Evolutionary conservation across 306 rosid genomes (phyloP), one percentile per base, ranked within the genome.

Genomic region (Crotalaria pallida): DNA sequence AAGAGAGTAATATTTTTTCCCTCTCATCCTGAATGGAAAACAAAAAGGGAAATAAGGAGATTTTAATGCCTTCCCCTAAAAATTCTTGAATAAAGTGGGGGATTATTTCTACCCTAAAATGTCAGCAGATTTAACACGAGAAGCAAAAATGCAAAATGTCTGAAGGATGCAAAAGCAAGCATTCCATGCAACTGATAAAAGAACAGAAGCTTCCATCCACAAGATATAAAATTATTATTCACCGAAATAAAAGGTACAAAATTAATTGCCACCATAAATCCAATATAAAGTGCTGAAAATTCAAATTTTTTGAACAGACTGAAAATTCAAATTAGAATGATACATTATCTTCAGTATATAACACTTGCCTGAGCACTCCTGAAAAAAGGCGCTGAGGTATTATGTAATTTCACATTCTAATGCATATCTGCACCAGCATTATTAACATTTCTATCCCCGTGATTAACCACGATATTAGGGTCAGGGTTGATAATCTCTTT

Each of bases 361-460:
- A 51, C 52, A 38, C 74, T 52, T 36, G 58, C 38, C 60, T 71
- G 24, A 43, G 74, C 78, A 19, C 50, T 31, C 33, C 70, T 33
- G 7, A 21, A 76, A 71, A 34, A 41, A 66, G 79, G 69, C 60
- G 23, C 67, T 49, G 3, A 18, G 50, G 56, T 23, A 27, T 45
- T 23, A 27, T 45, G 40, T 65, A 43, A 69, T 51, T 71, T 67
- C 34, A 69, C 73, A 59, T 12, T 77, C 69, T 45, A 57, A 69
- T 65, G 77, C 38, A 44, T 19, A 75, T 47, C 87, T 66, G 53
- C 66, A 3, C 41, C 65, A 29, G 75, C 52, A 34, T 77, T 77
- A 3, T 34, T 67, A 27, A 73, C 51, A 33, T 77, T 77, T 56
- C 49, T 24, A 11, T 73, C 78, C 33, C 67, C 76, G 19, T 77